phyloP scores from a whole-genome alignment of 2,329 filamentous ascomycete genomes.

The Thyridium curvatum region DNA sequence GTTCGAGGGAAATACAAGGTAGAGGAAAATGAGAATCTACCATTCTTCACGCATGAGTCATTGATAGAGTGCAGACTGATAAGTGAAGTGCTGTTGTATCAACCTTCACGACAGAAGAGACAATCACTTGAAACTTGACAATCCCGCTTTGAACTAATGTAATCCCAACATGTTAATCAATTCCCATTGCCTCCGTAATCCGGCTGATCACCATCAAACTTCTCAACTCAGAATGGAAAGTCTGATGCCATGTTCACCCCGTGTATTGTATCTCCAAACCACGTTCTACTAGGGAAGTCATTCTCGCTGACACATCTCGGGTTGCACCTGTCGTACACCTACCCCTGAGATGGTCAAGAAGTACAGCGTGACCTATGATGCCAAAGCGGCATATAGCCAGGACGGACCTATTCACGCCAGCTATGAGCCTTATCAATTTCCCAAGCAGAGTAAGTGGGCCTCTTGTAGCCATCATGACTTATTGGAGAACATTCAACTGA shows the following conservation, averaged over 20 bases:
- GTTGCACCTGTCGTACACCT: constrained; percentile 8
- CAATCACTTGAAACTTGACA: no score
- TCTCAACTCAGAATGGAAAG: constrained; percentile 1
- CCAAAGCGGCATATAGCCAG: constrained; percentile 1
- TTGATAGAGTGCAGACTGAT: no score
- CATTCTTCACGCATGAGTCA: no score
- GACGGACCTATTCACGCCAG: constrained; percentile 2
- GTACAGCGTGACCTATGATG: constrained; percentile 2
- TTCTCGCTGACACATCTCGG: constrained; percentile 10
- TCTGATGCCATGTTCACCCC: constrained; percentile 6
- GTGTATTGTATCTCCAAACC: constrained; percentile 9
- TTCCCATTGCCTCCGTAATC: no score
- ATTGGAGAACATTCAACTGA: no score
- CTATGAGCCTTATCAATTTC: constrained; percentile 5
- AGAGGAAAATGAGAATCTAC: no score
- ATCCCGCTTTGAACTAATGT: no score
- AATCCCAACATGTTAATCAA: no score
- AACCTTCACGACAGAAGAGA: no score
- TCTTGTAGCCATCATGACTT: neutral
- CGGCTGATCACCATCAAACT: no score
- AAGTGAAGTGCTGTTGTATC: no score
- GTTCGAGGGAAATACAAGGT: no score
- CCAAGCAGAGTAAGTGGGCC: neutral
- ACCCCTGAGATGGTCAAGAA: neutral
- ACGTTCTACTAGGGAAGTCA: constrained; percentile 8